Conservation (phyloP, 2,329 filamentous ascomycete species). For the Aspergillus piperis region DNA sequence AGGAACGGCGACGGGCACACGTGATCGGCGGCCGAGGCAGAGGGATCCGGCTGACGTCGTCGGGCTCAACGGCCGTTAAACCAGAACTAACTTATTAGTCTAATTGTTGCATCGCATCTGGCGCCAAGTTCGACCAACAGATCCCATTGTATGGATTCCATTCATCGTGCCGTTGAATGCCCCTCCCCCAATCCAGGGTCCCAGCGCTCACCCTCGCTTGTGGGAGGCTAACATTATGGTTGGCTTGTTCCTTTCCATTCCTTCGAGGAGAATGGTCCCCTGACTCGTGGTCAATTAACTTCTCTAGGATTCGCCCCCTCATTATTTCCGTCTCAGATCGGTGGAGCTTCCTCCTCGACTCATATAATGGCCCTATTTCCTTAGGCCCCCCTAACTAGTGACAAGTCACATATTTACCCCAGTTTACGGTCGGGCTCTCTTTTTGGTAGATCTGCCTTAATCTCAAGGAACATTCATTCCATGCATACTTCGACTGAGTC, state of each 20-base stretch:
- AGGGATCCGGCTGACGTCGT: slow-evolving; percentile 2
- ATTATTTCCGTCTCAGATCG: not conserved
- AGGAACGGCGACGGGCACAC: slow-evolving; percentile 10
- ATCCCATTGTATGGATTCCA: not conserved
- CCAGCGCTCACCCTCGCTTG: not conserved
- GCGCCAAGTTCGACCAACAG: not conserved
- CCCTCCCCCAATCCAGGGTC: not conserved
- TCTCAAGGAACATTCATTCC: not conserved
- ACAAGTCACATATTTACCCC: not conserved
- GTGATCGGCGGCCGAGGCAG: slow-evolving; percentile 12
- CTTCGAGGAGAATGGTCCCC: not conserved
- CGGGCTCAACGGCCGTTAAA: not conserved
- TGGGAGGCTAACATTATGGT: not conserved
- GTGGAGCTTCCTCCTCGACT: not conserved
- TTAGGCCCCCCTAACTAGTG: not conserved
- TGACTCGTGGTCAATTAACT: not conserved
- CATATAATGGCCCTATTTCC: not conserved
- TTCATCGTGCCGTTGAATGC: not conserved
- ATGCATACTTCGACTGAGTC: not conserved
- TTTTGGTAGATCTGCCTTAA: not conserved
- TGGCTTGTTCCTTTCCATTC: not conserved
- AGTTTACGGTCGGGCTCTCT: not conserved
- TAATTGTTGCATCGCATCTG: not conserved
- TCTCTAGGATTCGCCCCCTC: not conserved
- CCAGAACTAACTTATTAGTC: not conserved